These are phyloP conservation scores for Brachypodium distachyon DNA, from an alignment of 202 grass and related monocot genomes.

Conservation along the genomic window DNA sequence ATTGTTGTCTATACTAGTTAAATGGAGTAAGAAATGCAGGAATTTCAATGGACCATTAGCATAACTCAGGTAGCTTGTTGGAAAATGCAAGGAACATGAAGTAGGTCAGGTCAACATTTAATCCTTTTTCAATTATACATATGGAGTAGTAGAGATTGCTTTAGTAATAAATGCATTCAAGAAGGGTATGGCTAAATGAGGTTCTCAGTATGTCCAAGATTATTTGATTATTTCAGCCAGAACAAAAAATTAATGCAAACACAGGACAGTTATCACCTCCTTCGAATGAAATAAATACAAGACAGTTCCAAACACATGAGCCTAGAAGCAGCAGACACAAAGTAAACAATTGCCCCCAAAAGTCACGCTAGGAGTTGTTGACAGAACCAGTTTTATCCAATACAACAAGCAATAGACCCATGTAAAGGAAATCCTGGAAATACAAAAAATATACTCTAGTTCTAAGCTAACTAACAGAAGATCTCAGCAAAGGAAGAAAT, in stretches of 20 bases:
- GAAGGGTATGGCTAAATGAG: not conserved
- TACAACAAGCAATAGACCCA: not conserved
- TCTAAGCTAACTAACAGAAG: not conserved
- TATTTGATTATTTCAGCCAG: not conserved
- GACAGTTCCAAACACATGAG: not conserved
- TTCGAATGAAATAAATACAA: not conserved
- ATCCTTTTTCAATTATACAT: not conserved
- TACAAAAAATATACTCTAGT: not conserved
- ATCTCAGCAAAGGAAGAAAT: conserved; percentile 9
- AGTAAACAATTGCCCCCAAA: not conserved
- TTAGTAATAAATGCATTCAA: not conserved
- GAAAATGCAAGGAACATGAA: not conserved
- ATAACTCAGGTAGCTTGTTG: not conserved
- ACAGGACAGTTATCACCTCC: not conserved
- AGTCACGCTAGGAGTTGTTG: not conserved
- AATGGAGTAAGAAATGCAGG: not conserved
- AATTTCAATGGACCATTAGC: not conserved
- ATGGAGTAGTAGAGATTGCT: not conserved
- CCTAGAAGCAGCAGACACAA: not conserved
- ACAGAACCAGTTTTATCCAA: not conserved
- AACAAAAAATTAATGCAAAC: not conserved
- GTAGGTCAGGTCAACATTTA: not conserved
- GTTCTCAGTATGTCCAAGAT: not conserved
- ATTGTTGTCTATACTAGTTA: not conserved
- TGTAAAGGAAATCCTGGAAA: not conserved